Evolutionary conservation across 192 early-diverging fungal species (phyloP), one percentile per base, ranked within the genome.

Genomic region (Backusella morwellensis): DNA sequence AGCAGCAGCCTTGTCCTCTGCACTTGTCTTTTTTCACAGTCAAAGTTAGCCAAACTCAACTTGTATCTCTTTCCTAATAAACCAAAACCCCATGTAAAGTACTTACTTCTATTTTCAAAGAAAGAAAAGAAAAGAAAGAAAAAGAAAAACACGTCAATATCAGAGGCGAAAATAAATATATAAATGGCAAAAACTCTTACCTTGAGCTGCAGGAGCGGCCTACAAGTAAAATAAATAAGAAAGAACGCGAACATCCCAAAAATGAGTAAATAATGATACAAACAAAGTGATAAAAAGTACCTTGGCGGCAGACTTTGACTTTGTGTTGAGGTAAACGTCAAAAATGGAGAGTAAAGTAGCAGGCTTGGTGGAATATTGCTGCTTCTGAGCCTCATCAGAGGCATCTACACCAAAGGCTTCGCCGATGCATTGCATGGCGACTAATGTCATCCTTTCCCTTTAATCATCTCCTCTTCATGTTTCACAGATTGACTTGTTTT

Each of bases 361-460:
- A 36, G 97, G 95, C 84, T 97, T 96, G 77, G 97, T 97, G 72
- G 90, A 91, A 72, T 94, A 94, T 50, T 85, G 75, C 47, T 84
- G 80, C 68, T 87, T 80, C 74, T 94, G 91, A 6, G 80, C 85
- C 19, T 85, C 83, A 81, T 98, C 95, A 36, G 86, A 84, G 38
- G 88, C 54, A 76, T 97, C 91, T 56, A 99, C 90, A 34, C 90
- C 95, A 85, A 99, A 99, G 23, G 96, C 94, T 74, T 98, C 97
- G 66, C 92, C 89, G 66, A 99, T 96, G 87, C 96, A 97, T 80
- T 97, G 95, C 82, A 96, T 94, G 78, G 95, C 96, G 35, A 95
- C 92, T 91, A 40, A 40, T 40, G 11, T 9, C 8, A 40, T 2
- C 38, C 2, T 9, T 40, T 40, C 38, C 38, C 11, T 32, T 32